Conservation (phyloP, 495 filamentous ascomycete species). For the Neurospora sp. region DNA sequence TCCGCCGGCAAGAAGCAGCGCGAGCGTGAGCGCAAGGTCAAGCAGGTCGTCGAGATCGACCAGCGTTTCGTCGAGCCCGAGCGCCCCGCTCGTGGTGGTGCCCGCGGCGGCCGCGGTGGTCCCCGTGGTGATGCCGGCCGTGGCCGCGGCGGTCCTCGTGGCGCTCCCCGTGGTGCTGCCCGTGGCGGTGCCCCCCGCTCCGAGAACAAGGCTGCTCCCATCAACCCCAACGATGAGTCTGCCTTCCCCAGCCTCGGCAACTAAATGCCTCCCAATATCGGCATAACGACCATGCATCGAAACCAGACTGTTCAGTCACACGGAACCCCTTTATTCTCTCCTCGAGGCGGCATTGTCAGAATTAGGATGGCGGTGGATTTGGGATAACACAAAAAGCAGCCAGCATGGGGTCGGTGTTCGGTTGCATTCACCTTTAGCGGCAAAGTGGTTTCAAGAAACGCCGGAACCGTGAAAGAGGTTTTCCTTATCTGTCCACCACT, state of each 20-base stretch:
- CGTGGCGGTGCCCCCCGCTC: slow-evolving; percentile 30
- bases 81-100: slow-evolving; percentile 42
- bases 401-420: slow-evolving; percentile 8
- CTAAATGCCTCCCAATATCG: slow-evolving; percentile 11
- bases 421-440: slow-evolving; percentile 1
- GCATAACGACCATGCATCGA: not conserved
- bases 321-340: not conserved
- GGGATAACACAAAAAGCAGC: slow-evolving; percentile 3
- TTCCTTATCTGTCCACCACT: not conserved
- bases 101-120: slow-evolving; percentile 44
- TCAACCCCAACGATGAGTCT: slow-evolving; percentile 55
- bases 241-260: slow-evolving; percentile 68
- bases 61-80: slow-evolving; percentile 61
- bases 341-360: not conserved
- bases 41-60: slow-evolving; percentile 81
- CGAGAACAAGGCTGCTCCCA: slow-evolving; percentile 18
- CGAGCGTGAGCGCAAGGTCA: slow-evolving; percentile 84
- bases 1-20: slow-evolving; percentile 72
- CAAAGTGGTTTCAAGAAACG: not conserved
- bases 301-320: not conserved
- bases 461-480: not conserved
- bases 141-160: slow-evolving; percentile 35
- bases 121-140: slow-evolving; percentile 40
- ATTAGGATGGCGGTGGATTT: not conserved
- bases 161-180: slow-evolving; percentile 36